Percentiles rank a stretch among this genome's conserved stretches.
phyloP scores from a whole-genome alignment of 495 filamentous ascomycete genomes.

The Symbiotaphrina buchneri region DNA sequence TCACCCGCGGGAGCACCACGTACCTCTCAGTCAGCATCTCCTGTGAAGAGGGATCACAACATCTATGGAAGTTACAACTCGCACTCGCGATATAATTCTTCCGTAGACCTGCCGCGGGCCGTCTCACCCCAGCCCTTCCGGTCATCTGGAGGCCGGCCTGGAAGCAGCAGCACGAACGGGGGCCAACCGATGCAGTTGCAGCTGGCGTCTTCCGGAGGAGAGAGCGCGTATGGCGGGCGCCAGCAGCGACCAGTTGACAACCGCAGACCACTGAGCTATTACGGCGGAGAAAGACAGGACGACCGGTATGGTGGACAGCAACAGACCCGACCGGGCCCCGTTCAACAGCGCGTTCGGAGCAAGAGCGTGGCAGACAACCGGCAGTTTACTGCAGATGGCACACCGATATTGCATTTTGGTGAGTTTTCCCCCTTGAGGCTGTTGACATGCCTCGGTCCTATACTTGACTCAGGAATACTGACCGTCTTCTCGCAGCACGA shows the following conservation, averaged over 20 bases:
- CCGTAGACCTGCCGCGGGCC: conserved; percentile 25
- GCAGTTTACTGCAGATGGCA: conserved; percentile 68
- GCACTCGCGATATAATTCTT: no score
- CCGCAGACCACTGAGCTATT: conserved; percentile 15
- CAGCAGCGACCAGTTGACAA: conserved; percentile 6
- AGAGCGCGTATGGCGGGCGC: conserved; percentile 22
- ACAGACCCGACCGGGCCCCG: neutral
- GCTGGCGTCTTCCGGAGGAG: conserved; percentile 33
- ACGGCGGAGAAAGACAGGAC: conserved; percentile 12
- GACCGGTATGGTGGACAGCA: conserved; percentile 22
- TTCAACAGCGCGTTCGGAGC: conserved; percentile 33
- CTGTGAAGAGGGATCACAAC: conserved; percentile 30
- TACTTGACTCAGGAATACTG: conserved; percentile 5
- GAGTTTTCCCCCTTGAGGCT: conserved; percentile 17
- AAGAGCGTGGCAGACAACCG: conserved; percentile 55
- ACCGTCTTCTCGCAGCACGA: conserved; percentile 33
- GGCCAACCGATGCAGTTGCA: conserved; percentile 66
- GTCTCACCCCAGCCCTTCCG: conserved; percentile 34
- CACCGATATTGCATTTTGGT: conserved; percentile 83
- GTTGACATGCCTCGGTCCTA: neutral
- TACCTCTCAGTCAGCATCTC: conserved; percentile 11
- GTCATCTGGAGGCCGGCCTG: conserved; percentile 32
- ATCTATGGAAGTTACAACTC: conserved; percentile 34
- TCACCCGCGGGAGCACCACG: conserved; percentile 1
- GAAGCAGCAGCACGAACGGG: conserved; percentile 27